phyloP scores from a whole-genome alignment of 164 flowering plant species.

The Tetracentron sinense region DNA sequence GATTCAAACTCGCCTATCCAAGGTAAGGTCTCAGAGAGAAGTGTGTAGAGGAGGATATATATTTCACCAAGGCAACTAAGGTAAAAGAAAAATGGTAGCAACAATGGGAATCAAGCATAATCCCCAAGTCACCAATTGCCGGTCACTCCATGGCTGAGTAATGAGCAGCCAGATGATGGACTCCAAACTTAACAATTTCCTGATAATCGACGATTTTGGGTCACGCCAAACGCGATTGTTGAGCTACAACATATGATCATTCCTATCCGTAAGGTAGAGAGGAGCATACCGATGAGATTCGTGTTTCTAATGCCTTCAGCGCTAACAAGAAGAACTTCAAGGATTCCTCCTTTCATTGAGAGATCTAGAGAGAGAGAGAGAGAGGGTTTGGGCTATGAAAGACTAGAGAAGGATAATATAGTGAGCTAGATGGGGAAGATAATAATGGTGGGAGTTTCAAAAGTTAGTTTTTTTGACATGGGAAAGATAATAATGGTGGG shows the following conservation, averaged over 20 bases:
- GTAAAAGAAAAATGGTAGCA: neutral
- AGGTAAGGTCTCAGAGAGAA: neutral
- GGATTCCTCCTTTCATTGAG: slow-evolving; percentile 48
- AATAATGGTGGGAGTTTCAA: slow-evolving; percentile 15
- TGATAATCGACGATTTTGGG: neutral
- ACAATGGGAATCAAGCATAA: no score
- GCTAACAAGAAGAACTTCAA: slow-evolving; percentile 77
- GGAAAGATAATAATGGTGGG: slow-evolving; percentile 4
- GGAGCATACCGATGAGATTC: slow-evolving; percentile 46
- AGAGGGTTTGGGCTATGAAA: neutral
- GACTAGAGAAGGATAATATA: neutral
- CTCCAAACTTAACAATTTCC: no score
- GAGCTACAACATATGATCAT: neutral
- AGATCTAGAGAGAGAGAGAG: neutral
- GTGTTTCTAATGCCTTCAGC: slow-evolving; percentile 58
- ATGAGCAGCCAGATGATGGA: no score
- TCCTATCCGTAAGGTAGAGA: neutral
- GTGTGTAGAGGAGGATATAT: neutral
- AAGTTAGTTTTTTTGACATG: neutral
- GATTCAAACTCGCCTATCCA: no score
- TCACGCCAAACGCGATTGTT: neutral
- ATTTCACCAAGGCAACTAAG: neutral
- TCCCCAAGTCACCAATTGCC: no score
- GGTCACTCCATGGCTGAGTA: no score
- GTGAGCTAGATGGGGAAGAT: neutral